phyloP scores from a whole-genome alignment of 2,329 filamentous ascomycete species.

The Myriosclerotinia duriaeana region DNA sequence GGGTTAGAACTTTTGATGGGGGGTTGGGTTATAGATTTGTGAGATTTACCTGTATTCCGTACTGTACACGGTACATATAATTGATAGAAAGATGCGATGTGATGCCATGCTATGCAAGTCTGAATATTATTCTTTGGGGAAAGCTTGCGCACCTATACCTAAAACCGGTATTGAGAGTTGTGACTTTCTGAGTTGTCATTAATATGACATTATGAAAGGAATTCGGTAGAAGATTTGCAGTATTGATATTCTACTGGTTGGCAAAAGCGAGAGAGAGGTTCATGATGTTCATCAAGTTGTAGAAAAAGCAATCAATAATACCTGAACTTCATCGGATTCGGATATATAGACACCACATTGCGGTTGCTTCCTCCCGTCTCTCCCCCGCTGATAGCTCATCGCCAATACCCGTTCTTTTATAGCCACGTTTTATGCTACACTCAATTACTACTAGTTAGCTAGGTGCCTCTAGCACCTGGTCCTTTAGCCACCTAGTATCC shows the following conservation, averaged over 20 bases:
- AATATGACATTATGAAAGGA: neutral
- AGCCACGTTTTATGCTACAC: too few relatives aligned
- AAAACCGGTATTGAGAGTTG: neutral
- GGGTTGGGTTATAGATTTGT: neutral
- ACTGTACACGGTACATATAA: neutral
- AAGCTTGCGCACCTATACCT: neutral
- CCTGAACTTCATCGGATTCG: neutral
- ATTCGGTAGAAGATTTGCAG: neutral
- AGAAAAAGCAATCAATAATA: neutral
- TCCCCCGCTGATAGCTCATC: too few relatives aligned
- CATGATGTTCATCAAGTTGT: too few relatives aligned
- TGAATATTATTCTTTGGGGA: neutral
- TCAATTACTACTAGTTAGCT: too few relatives aligned
- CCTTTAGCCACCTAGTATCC: too few relatives aligned
- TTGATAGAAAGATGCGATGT: conserved; percentile 3
- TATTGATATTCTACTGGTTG: neutral
- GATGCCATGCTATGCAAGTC: conserved; percentile 4
- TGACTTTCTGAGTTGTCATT: neutral
- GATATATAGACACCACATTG: neutral
- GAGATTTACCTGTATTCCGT: too few relatives aligned
- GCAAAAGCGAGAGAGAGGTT: too few relatives aligned
- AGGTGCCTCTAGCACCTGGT: too few relatives aligned
- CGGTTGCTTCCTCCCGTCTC: too few relatives aligned
- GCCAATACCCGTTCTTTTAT: too few relatives aligned
- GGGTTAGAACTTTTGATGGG: too few relatives aligned